Conservation (phyloP, 2,329 filamentous ascomycete species). For the Penicillium thymicola region DNA sequence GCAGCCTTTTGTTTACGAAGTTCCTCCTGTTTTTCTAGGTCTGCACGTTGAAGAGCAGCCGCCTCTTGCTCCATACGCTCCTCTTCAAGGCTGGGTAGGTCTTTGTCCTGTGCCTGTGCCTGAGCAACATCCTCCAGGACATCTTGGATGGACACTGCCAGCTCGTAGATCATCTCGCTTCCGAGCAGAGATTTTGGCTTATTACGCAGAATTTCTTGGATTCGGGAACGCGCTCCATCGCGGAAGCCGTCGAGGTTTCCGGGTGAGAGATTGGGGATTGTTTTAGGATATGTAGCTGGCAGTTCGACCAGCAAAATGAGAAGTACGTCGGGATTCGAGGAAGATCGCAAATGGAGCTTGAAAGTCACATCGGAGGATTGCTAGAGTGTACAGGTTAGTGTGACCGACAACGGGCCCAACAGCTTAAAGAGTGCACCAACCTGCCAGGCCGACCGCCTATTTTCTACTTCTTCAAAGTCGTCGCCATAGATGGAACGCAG, state of each 20-base stretch:
- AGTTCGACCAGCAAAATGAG: conserved; percentile 74
- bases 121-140: conserved; percentile 82
- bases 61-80: conserved; percentile 82
- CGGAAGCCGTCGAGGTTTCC: conserved; percentile 64
- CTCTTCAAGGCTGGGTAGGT: conserved; percentile 82
- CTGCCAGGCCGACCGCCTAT: conserved; percentile 76
- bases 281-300: conserved; percentile 88
- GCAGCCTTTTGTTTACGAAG: conserved; percentile 42
- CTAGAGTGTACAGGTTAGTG: conserved; percentile 37
- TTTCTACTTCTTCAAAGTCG: conserved; percentile 74
- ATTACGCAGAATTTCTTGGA: conserved; percentile 66
- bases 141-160: conserved; percentile 60
- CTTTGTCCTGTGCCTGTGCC: conserved; percentile 68
- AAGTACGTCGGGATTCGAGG: conserved; percentile 67
- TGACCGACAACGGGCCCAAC: background rate
- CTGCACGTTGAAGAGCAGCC: conserved; percentile 56
- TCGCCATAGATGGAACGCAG: conserved; percentile 86
- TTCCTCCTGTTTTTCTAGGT: conserved; percentile 51
- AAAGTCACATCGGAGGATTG: conserved; percentile 78
- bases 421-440: conserved; percentile 45
- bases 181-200: conserved; percentile 64
- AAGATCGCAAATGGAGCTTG: conserved; percentile 72
- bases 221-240: conserved; percentile 67
- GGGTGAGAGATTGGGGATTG: conserved; percentile 68
- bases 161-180: conserved; percentile 63